Evolutionary conservation across 2,329 filamentous ascomycete genomes (phyloP).

Genomic region (Microascus cirrosus): DNA sequence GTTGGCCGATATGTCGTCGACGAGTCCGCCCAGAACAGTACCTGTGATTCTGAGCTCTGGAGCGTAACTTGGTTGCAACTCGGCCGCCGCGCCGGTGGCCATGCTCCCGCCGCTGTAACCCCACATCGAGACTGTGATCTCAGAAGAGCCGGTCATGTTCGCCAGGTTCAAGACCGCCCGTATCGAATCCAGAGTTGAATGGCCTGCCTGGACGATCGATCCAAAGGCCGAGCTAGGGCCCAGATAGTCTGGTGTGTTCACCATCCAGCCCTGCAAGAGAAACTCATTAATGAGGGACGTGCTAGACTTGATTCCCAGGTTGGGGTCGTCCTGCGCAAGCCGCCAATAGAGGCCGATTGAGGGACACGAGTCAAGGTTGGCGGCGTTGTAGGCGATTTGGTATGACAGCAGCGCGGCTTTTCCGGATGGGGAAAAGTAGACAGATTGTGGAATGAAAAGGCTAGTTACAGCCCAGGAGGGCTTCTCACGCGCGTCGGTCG

Average conservation of each 20-base stretch:
- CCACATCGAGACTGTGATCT: background rate
- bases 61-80: slow-evolving; percentile 15
- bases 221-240: slow-evolving; percentile 30
- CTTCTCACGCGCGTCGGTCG: slow-evolving; percentile 19
- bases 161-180: slow-evolving; percentile 23
- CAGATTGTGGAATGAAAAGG: slow-evolving; percentile 15
- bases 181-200: slow-evolving; percentile 30
- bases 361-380: slow-evolving; percentile 10
- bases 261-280: slow-evolving; percentile 31
- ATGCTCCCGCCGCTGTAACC: slow-evolving; percentile 16
- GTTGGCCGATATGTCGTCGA: slow-evolving; percentile 10
- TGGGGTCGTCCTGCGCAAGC: background rate
- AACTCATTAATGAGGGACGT: slow-evolving; percentile 9
- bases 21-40: slow-evolving; percentile 13
- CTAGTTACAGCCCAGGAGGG: slow-evolving; percentile 27
- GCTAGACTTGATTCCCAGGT: background rate
- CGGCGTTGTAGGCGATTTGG: slow-evolving; percentile 12
- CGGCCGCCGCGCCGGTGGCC: slow-evolving; percentile 12
- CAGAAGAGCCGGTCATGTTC: slow-evolving; percentile 5
- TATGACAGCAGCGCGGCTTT: slow-evolving; percentile 10
- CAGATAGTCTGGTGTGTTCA: slow-evolving; percentile 33
- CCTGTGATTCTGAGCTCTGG: slow-evolving; percentile 14
- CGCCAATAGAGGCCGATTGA: slow-evolving; percentile 8
- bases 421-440: slow-evolving; percentile 4
- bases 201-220: slow-evolving; percentile 25